These are phyloP conservation scores for Suhomyces guaymorum DNA, from an alignment of 1,139 yeast species.

Conservation along the genomic window DNA sequence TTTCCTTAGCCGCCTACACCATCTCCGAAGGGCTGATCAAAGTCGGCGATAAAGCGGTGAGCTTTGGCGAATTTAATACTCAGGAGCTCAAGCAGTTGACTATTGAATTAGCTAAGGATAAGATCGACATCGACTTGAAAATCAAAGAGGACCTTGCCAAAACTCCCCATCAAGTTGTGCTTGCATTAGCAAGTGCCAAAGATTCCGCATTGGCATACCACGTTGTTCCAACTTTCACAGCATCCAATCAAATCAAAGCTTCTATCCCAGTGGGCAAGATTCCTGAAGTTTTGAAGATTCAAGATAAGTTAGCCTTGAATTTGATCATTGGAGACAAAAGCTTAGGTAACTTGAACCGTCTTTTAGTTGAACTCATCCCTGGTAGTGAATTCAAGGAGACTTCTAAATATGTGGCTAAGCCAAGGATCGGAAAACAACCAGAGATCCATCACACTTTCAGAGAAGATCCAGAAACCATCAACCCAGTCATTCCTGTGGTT, in stretches of 20 bases:
- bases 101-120: conserved; percentile 36
- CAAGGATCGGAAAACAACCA: conserved; percentile 54
- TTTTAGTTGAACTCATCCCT: conserved; percentile 39
- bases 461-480: conserved; percentile 54
- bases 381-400: conserved; percentile 28
- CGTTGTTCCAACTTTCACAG: conserved; percentile 18
- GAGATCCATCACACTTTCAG: conserved; percentile 74
- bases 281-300: conserved; percentile 41
- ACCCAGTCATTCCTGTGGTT: conserved; percentile 52
- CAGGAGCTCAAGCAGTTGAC: conserved; percentile 35
- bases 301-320: conserved; percentile 32
- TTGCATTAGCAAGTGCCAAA: conserved; percentile 19
- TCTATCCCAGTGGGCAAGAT: conserved; percentile 34
- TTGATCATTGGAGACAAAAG: conserved; percentile 36
- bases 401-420: conserved; percentile 25
- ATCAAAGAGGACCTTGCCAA: conserved; percentile 21
- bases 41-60: conserved; percentile 27
- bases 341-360: conserved; percentile 26
- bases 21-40: conserved; percentile 32
- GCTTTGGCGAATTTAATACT: conserved; percentile 40
- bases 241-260: conserved; percentile 24
- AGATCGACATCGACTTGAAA: conserved; percentile 30
- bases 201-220: conserved; percentile 21
- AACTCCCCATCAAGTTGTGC: conserved; percentile 25
- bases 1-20: conserved; percentile 27